Base-by-base conservation (phyloP, 1,139 yeast genomes). In the Nakaseomyces nivariensis region DNA sequence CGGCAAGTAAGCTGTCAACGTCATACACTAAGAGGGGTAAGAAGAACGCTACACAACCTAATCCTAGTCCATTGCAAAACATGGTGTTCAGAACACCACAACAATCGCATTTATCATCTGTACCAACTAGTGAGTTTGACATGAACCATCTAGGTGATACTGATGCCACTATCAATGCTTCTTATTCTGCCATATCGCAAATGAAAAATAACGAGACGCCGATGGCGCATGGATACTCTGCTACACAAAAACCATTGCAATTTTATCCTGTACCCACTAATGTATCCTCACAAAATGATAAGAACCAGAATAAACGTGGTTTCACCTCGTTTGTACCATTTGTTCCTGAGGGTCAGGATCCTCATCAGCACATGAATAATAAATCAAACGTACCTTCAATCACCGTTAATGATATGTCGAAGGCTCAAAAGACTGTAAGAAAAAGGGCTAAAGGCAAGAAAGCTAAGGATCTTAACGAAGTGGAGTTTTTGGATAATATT, bases 191-290 rank as follows among this genome's bases (percentile, higher is more conserved):
- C 11, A 44, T 51, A 26, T 48, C 52, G 4, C 52, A 50, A 27
- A 40, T 51, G 26, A 52, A 48, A 17, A 38, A 47, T 8, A 45
- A 47, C 34, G 57, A 58, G 29, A 58, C 60, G 1, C 61, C 63
- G 4, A 46, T 56, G 40, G 47, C 57, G 4, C 43, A 47, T 7
- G 56, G 58, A 9, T 61, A 61, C 44, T 54, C 63, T 4, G 59
- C 67, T 10, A 63, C 67, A 9, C 68, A 64, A 49, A 64, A 63
- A 47, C 68, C 68, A 1, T 47, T 64, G 45, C 67, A 63, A 50
- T 64, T 64, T 47, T 64, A 52, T 50, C 63, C 68, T 1, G 58
- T 60, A 25, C 62, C 68, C 48, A 52, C 66, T 17, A 51, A 53
- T 42, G 44, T 41, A 4, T 13, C 13, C 7, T 11, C 33, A 3